phyloP scores from a whole-genome alignment of 208 protist genomes.

The Acanthamoeba sp. region DNA sequence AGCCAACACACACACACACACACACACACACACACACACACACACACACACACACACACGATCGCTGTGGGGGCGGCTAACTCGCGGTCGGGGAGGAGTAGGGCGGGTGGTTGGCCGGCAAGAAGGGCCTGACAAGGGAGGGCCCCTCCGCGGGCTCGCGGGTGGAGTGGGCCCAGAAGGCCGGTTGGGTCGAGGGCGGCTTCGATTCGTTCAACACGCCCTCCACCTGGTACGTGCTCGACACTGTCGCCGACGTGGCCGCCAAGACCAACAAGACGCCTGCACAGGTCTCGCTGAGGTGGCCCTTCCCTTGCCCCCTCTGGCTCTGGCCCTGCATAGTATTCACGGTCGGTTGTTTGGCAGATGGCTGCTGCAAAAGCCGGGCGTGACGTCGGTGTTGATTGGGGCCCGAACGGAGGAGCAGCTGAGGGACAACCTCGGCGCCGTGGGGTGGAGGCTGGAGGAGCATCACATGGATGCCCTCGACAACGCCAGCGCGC shows the following conservation, averaged over 20 bases:
- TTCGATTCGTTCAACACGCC: neutral
- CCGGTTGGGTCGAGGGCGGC: slow-evolving; percentile 12
- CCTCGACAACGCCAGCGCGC: slow-evolving; percentile 22
- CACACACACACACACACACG: too few relatives aligned
- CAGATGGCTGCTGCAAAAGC: slow-evolving; percentile 63
- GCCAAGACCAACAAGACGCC: neutral
- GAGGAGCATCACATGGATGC: neutral
- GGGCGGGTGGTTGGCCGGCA: slow-evolving; percentile 55
- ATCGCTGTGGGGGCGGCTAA: too few relatives aligned
- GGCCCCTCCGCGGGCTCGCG: neutral
- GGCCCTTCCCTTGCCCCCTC: neutral
- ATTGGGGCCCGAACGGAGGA: neutral
- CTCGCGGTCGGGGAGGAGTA: too few relatives aligned
- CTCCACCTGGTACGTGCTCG: slow-evolving; percentile 32
- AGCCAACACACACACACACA: too few relatives aligned
- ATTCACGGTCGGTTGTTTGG: neutral
- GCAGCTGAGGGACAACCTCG: slow-evolving; percentile 54
- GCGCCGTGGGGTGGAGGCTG: slow-evolving; percentile 38
- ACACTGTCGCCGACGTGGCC: slow-evolving; percentile 11
- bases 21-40: too few relatives aligned
- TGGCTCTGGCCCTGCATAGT: too few relatives aligned
- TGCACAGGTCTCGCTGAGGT: slow-evolving; percentile 33
- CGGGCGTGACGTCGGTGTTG: neutral
- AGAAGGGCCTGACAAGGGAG: neutral
- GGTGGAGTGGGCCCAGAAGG: slow-evolving; percentile 43